Conservation (phyloP, 345 rosid species). For the Psidium friedrichsthalianum region DNA sequence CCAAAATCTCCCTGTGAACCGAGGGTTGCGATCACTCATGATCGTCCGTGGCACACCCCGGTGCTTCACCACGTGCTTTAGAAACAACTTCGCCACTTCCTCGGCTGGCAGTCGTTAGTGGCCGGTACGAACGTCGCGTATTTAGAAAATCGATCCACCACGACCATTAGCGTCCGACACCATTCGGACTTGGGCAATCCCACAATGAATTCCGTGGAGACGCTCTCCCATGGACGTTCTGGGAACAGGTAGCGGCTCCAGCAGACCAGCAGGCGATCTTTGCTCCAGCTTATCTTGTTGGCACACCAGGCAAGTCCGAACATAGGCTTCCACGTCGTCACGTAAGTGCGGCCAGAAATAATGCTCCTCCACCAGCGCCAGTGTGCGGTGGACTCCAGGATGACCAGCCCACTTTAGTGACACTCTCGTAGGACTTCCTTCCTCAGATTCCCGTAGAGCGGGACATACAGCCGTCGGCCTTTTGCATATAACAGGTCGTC, state of each 20-base stretch:
- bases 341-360: background rate
- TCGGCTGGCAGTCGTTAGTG: background rate
- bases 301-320: background rate
- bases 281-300: background rate
- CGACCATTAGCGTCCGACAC: background rate
- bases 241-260: background rate
- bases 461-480: rapidly evolving
- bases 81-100: background rate
- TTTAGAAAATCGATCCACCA: background rate
- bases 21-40: too few relatives aligned
- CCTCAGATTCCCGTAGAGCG: too few relatives aligned
- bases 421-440: rapidly evolving
- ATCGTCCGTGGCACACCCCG: too few relatives aligned
- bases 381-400: background rate
- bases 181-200: background rate
- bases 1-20: too few relatives aligned
- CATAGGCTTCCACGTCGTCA: background rate
- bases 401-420: background rate
- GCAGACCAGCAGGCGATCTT: rapidly evolving
- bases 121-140: background rate
- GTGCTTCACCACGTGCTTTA: too few relatives aligned
- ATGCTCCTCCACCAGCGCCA: background rate
- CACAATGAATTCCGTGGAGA: background rate
- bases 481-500: rapidly evolving
- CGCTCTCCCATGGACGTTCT: background rate